These are phyloP conservation scores for Xylariaceae sp. DNA, from an alignment of 2,329 filamentous ascomycete genomes.

Conservation along the genomic window DNA sequence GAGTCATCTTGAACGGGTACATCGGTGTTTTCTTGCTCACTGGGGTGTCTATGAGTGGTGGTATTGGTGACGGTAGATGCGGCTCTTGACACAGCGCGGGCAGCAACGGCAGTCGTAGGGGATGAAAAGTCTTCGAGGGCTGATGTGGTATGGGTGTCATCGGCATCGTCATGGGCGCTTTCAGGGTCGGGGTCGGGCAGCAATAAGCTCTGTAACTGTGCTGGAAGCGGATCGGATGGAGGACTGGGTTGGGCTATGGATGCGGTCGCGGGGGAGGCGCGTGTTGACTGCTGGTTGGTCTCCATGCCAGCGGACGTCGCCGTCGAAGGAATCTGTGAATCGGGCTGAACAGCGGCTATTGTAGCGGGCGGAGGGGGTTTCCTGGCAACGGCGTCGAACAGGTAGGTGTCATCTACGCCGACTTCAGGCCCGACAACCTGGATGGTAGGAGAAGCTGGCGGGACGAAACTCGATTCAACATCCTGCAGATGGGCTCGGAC, in stretches of 20 bases:
- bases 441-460: conserved; percentile 63
- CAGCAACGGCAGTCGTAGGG: conserved; percentile 60
- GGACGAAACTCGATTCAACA: conserved; percentile 70
- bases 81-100: conserved; percentile 54
- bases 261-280: conserved; percentile 12
- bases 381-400: conserved; percentile 57
- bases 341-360: conserved; percentile 12
- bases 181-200: conserved; percentile 12
- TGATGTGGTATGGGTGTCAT: conserved; percentile 52
- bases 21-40: conserved; percentile 29
- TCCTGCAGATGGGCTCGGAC: conserved; percentile 65
- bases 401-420: conserved; percentile 63
- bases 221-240: neutral
- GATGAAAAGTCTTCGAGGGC: conserved; percentile 61
- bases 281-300: conserved; percentile 18
- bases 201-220: conserved; percentile 1
- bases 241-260: conserved; percentile 9
- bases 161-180: conserved; percentile 6
- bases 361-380: conserved; percentile 27
- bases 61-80: conserved; percentile 51
- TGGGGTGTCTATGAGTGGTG: conserved; percentile 23
- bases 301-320: conserved; percentile 7
- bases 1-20: conserved; percentile 34
- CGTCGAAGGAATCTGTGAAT: conserved; percentile 8
- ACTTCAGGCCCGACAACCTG: conserved; percentile 49